Evolutionary conservation across 139 green algal genomes (phyloP).

Genomic region (Marvania coccoides): DNA sequence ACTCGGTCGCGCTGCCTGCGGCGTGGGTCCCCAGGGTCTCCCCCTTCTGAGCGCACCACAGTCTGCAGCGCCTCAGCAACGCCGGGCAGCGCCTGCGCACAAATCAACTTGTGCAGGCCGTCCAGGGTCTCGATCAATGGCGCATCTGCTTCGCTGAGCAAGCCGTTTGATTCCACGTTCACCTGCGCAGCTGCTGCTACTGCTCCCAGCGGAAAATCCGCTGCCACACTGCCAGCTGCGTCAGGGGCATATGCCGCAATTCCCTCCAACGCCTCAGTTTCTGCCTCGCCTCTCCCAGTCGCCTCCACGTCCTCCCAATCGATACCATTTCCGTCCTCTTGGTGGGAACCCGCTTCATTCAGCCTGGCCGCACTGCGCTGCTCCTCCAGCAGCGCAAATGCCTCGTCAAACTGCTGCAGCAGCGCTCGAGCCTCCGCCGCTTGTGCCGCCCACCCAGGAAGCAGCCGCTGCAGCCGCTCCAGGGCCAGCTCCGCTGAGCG

Average conservation of each 20-base stretch:
- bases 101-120: background rate
- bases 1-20: background rate
- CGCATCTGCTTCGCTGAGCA: too few species aligned
- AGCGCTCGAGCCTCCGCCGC: background rate
- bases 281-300: too few species aligned
- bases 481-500: background rate
- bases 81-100: background rate
- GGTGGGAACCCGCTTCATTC: too few species aligned
- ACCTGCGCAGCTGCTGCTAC: background rate
- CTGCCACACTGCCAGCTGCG: too few species aligned
- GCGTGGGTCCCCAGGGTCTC: background rate
- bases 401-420: background rate
- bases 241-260: too few species aligned
- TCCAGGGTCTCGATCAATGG: background rate
- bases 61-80: background rate
- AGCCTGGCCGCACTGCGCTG: too few species aligned
- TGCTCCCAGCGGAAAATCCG: too few species aligned
- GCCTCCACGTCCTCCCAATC: too few species aligned
- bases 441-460: slow-evolving; percentile 3
- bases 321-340: too few species aligned
- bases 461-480: background rate
- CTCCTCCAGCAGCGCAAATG: slow-evolving; percentile 12
- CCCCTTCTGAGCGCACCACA: background rate
- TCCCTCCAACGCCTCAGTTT: too few species aligned
- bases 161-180: too few species aligned